Percentiles rank a stretch among this genome's conserved stretches.
Evolutionary conservation across 805 yeast genomes (phyloP).

Genomic region (Zygoascus bituminiphila): DNA sequence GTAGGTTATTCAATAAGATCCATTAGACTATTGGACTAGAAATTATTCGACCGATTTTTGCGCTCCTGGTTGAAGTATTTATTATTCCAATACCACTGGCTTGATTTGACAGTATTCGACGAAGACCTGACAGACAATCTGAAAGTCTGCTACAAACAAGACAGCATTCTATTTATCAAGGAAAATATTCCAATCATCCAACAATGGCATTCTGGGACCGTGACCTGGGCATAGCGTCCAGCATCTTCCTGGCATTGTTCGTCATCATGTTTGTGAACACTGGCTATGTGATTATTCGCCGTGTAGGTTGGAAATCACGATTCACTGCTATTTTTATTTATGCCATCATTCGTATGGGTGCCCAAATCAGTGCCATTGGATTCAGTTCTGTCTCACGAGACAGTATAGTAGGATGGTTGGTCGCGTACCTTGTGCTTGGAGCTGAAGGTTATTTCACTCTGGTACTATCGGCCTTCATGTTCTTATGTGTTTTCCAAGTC

Average conservation of each 20-base stretch:
- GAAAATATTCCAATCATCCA: background rate
- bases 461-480: conserved; percentile 11
- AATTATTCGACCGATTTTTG: too few species aligned
- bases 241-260: conserved; percentile 10
- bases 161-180: background rate
- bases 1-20: too few species aligned
- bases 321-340: conserved; percentile 8
- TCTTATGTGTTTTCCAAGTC: conserved; percentile 7
- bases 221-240: conserved; percentile 8
- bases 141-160: too few species aligned
- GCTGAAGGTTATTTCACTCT: conserved; percentile 17
- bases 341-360: conserved; percentile 13
- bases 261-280: conserved; percentile 2
- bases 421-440: conserved; percentile 16
- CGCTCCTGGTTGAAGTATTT: too few species aligned
- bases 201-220: conserved; percentile 11
- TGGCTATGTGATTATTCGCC: conserved; percentile 2
- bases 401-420: conserved; percentile 9
- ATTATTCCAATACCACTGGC: too few species aligned
- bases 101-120: too few species aligned
- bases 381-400: conserved; percentile 7
- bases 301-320: conserved; percentile 8
- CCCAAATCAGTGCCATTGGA: conserved; percentile 13
- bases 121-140: too few species aligned
- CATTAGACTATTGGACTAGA: too few species aligned